Conservation (phyloP, 306 rosid species). For the Vigna unguiculata region DNA sequence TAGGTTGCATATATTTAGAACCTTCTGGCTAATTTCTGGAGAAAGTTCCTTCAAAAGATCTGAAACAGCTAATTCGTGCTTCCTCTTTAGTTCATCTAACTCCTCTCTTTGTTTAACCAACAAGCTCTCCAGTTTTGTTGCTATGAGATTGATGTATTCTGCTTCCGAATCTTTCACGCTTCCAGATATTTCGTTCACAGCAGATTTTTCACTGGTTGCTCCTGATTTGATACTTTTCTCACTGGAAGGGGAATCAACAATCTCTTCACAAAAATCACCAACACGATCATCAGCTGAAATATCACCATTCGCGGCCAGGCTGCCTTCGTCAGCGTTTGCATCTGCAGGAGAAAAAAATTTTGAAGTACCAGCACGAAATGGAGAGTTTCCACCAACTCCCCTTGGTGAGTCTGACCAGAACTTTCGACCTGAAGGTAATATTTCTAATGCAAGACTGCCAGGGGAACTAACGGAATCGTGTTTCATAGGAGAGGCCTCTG, state of each 20-base stretch:
- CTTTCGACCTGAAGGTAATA: slow-evolving; percentile 89
- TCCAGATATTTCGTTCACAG: slow-evolving; percentile 39
- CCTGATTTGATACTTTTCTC: slow-evolving; percentile 40
- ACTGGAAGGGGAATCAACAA: slow-evolving; percentile 39
- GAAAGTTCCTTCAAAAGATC: slow-evolving; percentile 62
- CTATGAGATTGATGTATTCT: slow-evolving; percentile 51
- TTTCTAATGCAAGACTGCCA: slow-evolving; percentile 69
- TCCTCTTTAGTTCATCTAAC: slow-evolving; percentile 67
- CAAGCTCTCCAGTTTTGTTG: slow-evolving; percentile 55
- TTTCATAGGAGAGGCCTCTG: slow-evolving; percentile 50
- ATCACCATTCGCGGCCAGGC: slow-evolving; percentile 38
- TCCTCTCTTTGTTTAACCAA: slow-evolving; percentile 65
- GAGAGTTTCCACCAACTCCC: slow-evolving; percentile 66
- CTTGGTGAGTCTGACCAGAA: slow-evolving; percentile 94
- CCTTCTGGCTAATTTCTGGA: slow-evolving; percentile 57
- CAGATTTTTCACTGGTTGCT: slow-evolving; percentile 38
- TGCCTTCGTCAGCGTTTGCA: slow-evolving; percentile 35
- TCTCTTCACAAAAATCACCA: slow-evolving; percentile 28
- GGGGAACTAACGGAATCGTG: slow-evolving; percentile 45
- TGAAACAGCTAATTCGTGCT: slow-evolving; percentile 64
- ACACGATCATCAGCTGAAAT: slow-evolving; percentile 34
- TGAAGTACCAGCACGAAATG: slow-evolving; percentile 54
- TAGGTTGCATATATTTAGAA: slow-evolving; percentile 56
- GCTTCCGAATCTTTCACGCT: slow-evolving; percentile 38
- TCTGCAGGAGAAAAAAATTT: slow-evolving; percentile 48